Base-by-base conservation (phyloP, 768 basidiomycete genomes). In the Leccinum disarticulatum region DNA sequence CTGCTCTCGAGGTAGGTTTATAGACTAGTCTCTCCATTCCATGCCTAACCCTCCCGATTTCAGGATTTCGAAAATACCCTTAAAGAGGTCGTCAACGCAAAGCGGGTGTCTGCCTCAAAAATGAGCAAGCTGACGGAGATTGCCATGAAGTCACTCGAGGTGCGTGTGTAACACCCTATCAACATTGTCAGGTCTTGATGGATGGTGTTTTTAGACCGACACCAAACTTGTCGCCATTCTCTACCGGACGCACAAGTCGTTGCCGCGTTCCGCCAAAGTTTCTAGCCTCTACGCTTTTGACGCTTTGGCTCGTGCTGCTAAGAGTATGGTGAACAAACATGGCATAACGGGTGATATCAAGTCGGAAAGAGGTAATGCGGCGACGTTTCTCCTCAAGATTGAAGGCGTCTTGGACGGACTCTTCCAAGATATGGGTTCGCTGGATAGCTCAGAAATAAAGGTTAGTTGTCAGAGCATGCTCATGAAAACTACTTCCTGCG, bases 201-300 rank as follows among this genome's bases (percentile, higher is more conserved):
- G 9, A 31, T 38, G 4, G 25, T n/a, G 22, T 61, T 56, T 28
- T 38, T 67, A 97, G 92, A 76, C 88, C 61, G 93, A 96, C 74
- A 90, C 91, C 3, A 84, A 93, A 67, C 80, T 98, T 53, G 90
- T 98, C 54, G 91, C 94, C 30, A 83, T 87, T 55, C 82, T 98
- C 36, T 97, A 92, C 74, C 89, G 91, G 58, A 90, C 88, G 10
- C 95, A 98, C 78, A 93, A 90, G 74, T 83, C 87, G 9, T 80
- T 96, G 36, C 76, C 86, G 4, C 74, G 83, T 15, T 66, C 81
- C 11, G 80, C 82, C 62, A 96, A 98, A 72, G 83, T 95, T 60
- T 86, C 85, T 41, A 94, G 93, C 76, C 80, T 99, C 53, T 99
- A 98, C 75, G 86, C 89, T 43, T 92, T 99, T 71, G 95, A 99